Percentiles rank a stretch among this genome's conserved stretches.
phyloP scores from a whole-genome alignment of 441 rosid genomes.

The Caryocar brasiliense region DNA sequence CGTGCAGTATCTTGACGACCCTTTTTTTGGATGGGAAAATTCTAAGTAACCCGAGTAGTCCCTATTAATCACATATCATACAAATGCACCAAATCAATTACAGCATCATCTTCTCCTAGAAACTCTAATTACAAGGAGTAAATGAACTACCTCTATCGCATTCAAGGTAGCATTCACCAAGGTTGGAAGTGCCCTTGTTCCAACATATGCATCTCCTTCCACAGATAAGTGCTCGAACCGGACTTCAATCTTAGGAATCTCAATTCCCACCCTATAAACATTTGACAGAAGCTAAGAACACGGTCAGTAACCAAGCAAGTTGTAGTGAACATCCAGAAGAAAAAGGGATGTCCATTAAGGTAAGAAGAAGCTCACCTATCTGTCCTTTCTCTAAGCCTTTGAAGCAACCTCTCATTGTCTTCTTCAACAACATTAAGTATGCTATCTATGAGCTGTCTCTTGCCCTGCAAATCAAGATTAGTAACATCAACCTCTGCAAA shows the following conservation, averaged over 20 bases:
- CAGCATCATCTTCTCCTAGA: not conserved
- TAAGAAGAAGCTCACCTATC: slow-evolving; percentile 24
- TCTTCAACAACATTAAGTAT: slow-evolving; percentile 42
- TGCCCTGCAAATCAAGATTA: slow-evolving; percentile 33
- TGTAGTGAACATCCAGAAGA: too few relatives aligned
- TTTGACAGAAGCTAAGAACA: too few relatives aligned
- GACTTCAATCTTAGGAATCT: slow-evolving; percentile 45
- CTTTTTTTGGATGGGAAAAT: slow-evolving; percentile 48
- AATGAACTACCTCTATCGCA: slow-evolving; percentile 33
- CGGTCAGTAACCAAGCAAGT: not conserved
- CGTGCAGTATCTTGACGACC: slow-evolving; percentile 34
- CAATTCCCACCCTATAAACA: slow-evolving; percentile 43
- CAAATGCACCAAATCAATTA: not conserved
- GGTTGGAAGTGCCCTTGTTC: slow-evolving; percentile 57
- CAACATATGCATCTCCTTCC: slow-evolving; percentile 53
- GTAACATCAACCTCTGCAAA: slow-evolving; percentile 39
- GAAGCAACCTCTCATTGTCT: slow-evolving; percentile 44
- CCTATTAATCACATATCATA: slow-evolving; percentile 20
- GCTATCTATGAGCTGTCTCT: slow-evolving; percentile 36
- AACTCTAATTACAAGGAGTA: too few relatives aligned
- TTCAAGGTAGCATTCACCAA: slow-evolving; percentile 34
- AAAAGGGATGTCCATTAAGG: not conserved
- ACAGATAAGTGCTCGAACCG: slow-evolving; percentile 38
- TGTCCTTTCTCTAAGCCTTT: slow-evolving; percentile 38
- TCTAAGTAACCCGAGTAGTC: slow-evolving; percentile 27